Percentiles rank a stretch among this genome's conserved stretches.
Evolutionary conservation across 2,329 filamentous ascomycete species (phyloP).

Genomic region (Fusarium sp.): DNA sequence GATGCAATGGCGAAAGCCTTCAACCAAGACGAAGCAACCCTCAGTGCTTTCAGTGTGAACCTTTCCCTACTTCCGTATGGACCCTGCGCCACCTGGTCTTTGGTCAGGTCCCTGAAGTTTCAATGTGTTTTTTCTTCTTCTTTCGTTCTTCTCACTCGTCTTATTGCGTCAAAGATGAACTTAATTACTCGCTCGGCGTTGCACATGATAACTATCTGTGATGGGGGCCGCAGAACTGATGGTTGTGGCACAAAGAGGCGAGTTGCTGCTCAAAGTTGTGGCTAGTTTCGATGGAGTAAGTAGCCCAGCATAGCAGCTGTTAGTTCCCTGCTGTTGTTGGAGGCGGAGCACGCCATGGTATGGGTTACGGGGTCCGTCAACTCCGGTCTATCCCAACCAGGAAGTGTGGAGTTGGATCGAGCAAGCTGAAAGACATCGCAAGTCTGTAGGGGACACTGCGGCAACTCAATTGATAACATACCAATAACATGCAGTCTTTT

Average conservation of each 20-base stretch:
- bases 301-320: background rate
- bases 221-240: constrained; percentile 25
- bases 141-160: constrained; percentile 1
- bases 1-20: constrained; percentile 36
- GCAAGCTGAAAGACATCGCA: constrained; percentile 42
- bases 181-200: constrained; percentile 21
- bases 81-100: constrained; percentile 29
- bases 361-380: background rate
- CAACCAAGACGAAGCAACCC: constrained; percentile 4
- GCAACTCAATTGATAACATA: background rate
- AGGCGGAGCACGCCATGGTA: constrained; percentile 32
- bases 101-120: constrained; percentile 32
- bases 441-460: background rate
- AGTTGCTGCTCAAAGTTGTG: constrained; percentile 28
- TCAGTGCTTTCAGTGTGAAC: constrained; percentile 10
- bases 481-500: background rate
- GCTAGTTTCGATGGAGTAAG: constrained; percentile 1
- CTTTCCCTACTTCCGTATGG: constrained; percentile 4
- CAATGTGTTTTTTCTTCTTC: background rate
- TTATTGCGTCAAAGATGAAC: constrained; percentile 6
- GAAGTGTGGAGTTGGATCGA: constrained; percentile 43
- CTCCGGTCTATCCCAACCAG: constrained; percentile 30
- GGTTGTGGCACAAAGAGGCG: constrained; percentile 34
- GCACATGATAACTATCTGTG: constrained; percentile 21
- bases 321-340: constrained; percentile 24